phyloP scores from a whole-genome alignment of 768 basidiomycete species.

The Lepiota venenata region DNA sequence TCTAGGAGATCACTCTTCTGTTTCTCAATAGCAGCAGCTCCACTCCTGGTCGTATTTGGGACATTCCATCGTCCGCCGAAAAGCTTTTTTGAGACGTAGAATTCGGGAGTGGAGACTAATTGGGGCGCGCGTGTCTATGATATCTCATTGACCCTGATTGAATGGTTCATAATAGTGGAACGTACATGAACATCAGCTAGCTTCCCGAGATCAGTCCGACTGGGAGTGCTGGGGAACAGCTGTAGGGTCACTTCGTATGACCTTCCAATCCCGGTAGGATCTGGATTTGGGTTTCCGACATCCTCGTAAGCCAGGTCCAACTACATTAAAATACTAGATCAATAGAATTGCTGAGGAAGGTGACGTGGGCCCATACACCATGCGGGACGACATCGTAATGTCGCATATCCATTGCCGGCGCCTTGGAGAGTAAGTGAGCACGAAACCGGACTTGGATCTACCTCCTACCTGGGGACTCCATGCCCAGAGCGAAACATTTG shows the following conservation, averaged over 20 bases:
- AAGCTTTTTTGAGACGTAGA: conserved; percentile 31
- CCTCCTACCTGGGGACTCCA: conserved; percentile 24
- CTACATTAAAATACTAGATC: conserved; percentile 16
- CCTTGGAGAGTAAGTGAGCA: conserved; percentile 15
- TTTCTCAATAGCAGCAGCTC: conserved; percentile 29
- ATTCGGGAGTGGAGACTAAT: conserved; percentile 29
- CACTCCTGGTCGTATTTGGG: conserved; percentile 28
- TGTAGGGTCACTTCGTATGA: conserved; percentile 33
- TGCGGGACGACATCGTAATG: conserved; percentile 36
- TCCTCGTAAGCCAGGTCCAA: conserved; percentile 37
- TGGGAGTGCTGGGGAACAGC: conserved; percentile 30
- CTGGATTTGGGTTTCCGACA: conserved; percentile 34
- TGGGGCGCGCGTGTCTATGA: conserved; percentile 29
- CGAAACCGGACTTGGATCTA: no score
- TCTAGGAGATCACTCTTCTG: conserved; percentile 31
- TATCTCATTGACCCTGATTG: background rate
- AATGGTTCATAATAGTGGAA: background rate
- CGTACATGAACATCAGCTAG: conserved; percentile 28
- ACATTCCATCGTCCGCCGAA: conserved; percentile 37
- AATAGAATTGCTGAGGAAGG: background rate
- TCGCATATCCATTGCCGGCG: conserved; percentile 32
- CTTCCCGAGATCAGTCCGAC: conserved; percentile 23
- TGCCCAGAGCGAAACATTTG: conserved; percentile 33
- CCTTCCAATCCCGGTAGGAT: conserved; percentile 32
- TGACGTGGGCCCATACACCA: conserved; percentile 21